Base-by-base conservation (phyloP, 345 rosid species). In the Eucalyptus victrix region DNA sequence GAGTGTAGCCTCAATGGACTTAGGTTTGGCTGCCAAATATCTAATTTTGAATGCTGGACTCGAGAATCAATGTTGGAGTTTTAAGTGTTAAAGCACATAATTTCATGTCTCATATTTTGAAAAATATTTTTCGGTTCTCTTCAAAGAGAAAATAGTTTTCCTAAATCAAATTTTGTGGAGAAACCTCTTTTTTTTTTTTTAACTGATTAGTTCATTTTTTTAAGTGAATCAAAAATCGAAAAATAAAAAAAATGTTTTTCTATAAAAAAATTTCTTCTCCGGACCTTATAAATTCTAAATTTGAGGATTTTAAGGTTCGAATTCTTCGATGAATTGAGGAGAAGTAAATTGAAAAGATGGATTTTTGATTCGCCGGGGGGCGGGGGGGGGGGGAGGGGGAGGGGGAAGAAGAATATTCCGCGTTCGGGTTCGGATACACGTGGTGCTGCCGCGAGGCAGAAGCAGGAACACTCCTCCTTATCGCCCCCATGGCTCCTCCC, bases 1-100 rank as follows among this genome's bases (percentile, higher is more conserved):
- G 10, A 53, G 24, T 1, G 9, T 19, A 9, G 10, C 10, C 24
- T 53, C 5, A 1, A 53, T 53, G 10, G 58, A 19, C 24, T 0
- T 53, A 53, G 24, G 26, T 1, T 0, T 53, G 11, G 2, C 5
- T 21, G 5, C 1, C 1, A 1, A 0, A 53, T 53, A 53, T 0
- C 11, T 53, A 53, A 21, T 53, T 19, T 8, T 53, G 58, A 53
- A 18, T 7, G 23, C 0, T 7, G 9, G 23, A 18, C 4, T 1
- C 9, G 2, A 3, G 54, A 51, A 51, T 7, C 54, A 51, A 17
- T 18, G 23, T 51, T 50, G 53, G 19, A 50, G 53, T 16, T 50
- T 17, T 17, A 51, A 51, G 24, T 53, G 56, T 7, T 1, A 53
- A 7, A 53, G 8, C 9, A 7, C 8, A 53, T 2, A 19, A 53